These are phyloP conservation scores for Boletus subparvulus DNA, from an alignment of 768 basidiomycete genomes.

Conservation along the genomic window DNA sequence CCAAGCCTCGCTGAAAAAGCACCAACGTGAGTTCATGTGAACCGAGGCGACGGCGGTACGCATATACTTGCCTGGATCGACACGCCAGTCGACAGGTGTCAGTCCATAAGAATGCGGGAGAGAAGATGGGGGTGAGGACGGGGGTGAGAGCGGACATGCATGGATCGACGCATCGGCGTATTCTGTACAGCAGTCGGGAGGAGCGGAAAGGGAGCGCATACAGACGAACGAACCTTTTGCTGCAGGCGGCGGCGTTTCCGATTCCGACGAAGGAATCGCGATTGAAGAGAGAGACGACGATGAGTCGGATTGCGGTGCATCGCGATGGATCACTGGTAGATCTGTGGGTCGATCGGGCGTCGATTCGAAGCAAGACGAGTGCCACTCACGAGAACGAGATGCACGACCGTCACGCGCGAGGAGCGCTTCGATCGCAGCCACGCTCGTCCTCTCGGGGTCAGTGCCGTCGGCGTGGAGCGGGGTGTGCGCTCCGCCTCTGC, in stretches of 20 bases:
- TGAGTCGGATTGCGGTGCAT: background rate
- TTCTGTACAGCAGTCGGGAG: slow-evolving; percentile 15
- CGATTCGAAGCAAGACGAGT: background rate
- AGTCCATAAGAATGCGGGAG: background rate
- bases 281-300: background rate
- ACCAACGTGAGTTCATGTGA: background rate
- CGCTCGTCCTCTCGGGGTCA: background rate
- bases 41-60: background rate
- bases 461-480: background rate
- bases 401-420: slow-evolving; percentile 9
- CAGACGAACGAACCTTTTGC: slow-evolving; percentile 5
- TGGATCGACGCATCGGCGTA: slow-evolving; percentile 14
- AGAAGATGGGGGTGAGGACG: background rate
- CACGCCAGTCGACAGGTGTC: slow-evolving; percentile 9
- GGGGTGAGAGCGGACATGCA: background rate
- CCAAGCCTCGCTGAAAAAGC: slow-evolving; percentile 2
- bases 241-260: background rate
- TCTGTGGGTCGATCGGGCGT: background rate
- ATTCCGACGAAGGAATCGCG: background rate
- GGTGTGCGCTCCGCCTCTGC: background rate
- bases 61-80: slow-evolving; percentile 4
- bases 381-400: slow-evolving; percentile 11
- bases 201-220: background rate
- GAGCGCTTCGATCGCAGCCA: slow-evolving; percentile 20
- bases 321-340: background rate